phyloP scores from a whole-genome alignment of 2,329 filamentous ascomycete species.

The Graphium sp. region DNA sequence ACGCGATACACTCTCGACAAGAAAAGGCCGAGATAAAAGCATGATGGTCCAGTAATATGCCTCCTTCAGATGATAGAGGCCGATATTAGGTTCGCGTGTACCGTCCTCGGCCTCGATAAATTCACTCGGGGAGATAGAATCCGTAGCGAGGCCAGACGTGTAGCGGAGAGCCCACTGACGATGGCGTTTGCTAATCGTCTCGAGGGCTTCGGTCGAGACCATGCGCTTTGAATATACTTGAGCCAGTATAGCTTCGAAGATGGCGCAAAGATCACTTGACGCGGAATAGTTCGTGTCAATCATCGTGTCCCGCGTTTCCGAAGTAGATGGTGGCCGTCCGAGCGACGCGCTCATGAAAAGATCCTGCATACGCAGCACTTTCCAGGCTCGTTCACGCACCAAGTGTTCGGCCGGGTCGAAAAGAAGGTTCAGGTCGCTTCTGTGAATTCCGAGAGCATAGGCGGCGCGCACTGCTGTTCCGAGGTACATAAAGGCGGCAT shows the following conservation, averaged over 20 bases:
- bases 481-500: constrained; percentile 19
- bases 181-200: constrained; percentile 12
- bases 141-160: constrained; percentile 6
- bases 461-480: constrained; percentile 19
- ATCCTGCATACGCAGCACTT: constrained; percentile 14
- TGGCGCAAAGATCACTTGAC: constrained; percentile 15
- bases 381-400: constrained; percentile 13
- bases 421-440: constrained; percentile 10
- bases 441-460: constrained; percentile 15
- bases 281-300: constrained; percentile 10
- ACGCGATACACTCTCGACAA: constrained; percentile 12
- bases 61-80: constrained; percentile 15
- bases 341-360: constrained; percentile 16
- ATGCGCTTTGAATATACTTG: constrained; percentile 16
- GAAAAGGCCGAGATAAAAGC: constrained; percentile 17
- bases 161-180: constrained; percentile 10
- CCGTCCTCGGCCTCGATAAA: constrained; percentile 6
- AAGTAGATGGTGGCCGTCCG: constrained; percentile 15
- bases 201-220: constrained; percentile 10
- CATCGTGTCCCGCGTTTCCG: constrained; percentile 10
- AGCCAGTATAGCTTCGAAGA: constrained; percentile 17
- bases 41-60: constrained; percentile 21
- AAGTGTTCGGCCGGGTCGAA: constrained; percentile 8
- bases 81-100: constrained; percentile 10
- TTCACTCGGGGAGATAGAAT: constrained; percentile 7